Evolutionary conservation across 768 basidiomycete genomes (phyloP).

Genomic region (Panellus pusillus): DNA sequence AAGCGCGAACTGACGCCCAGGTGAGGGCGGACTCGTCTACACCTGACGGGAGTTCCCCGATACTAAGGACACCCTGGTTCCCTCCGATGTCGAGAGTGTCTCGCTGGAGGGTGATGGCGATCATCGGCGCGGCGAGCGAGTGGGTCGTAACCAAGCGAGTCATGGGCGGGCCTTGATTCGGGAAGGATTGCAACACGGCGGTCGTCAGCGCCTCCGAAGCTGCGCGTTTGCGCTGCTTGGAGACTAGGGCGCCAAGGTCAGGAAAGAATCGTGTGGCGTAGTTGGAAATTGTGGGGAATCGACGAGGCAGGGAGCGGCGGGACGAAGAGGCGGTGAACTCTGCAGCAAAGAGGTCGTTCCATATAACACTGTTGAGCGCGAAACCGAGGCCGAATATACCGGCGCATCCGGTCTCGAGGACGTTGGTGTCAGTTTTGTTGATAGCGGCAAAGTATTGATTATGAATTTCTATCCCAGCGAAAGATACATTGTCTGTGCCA

Average conservation of each 20-base stretch:
- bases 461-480: conserved; percentile 51
- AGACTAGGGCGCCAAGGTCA: conserved; percentile 22
- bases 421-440: conserved; percentile 65
- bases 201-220: conserved; percentile 22
- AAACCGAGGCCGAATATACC: conserved; percentile 80
- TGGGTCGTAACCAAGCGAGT: conserved; percentile 43
- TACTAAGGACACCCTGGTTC: conserved; percentile 61
- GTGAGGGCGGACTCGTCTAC: conserved; percentile 52
- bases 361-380: conserved; percentile 41
- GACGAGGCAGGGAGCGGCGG: conserved; percentile 1
- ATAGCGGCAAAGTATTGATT: conserved; percentile 67
- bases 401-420: conserved; percentile 52
- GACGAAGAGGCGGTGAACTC: conserved; percentile 6
- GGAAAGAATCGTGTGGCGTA: conserved; percentile 32
- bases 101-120: conserved; percentile 65
- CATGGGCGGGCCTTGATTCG: conserved; percentile 44
- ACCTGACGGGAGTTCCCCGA: conserved; percentile 62
- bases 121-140: conserved; percentile 44
- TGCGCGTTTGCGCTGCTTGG: conserved; percentile 15
- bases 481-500: conserved; percentile 54
- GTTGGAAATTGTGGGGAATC: conserved; percentile 16
- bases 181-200: conserved; percentile 42
- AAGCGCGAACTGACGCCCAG: conserved; percentile 65
- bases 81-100: conserved; percentile 68
- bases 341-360: conserved; percentile 37